Evolutionary conservation across 2,329 filamentous ascomycete species (phyloP).

Genomic region (Xylaria arbuscula): DNA sequence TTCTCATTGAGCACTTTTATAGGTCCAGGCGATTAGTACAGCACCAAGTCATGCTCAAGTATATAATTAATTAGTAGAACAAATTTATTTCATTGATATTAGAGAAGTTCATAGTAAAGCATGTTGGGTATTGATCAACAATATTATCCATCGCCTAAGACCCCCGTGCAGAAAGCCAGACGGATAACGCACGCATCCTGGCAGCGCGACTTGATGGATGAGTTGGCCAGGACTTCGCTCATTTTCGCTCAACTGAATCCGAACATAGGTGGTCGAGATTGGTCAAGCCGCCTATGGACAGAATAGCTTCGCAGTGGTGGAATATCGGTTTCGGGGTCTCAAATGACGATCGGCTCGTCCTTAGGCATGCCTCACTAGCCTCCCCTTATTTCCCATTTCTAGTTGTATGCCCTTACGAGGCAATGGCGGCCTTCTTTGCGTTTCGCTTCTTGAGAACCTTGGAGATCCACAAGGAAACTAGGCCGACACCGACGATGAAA

Average conservation of each 20-base stretch:
- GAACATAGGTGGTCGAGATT: constrained; percentile 39
- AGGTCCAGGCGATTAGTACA: no score
- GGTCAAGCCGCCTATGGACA: constrained; percentile 36
- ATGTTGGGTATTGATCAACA: constrained; percentile 43
- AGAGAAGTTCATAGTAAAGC: constrained; percentile 45
- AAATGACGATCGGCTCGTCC: constrained; percentile 37
- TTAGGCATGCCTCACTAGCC: constrained; percentile 16
- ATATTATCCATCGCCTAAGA: constrained; percentile 41
- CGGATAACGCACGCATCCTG: constrained; percentile 33
- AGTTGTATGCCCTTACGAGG: constrained; percentile 38
- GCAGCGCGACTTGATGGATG: constrained; percentile 22
- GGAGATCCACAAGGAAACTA: constrained; percentile 49
- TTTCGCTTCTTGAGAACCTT: constrained; percentile 46
- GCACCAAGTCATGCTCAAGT: not conserved
- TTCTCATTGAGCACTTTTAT: no score
- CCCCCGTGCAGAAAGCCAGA: constrained; percentile 37
- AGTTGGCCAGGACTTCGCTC: constrained; percentile 32
- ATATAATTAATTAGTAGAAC: constrained; percentile 32
- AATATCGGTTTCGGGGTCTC: constrained; percentile 40
- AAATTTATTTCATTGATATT: constrained; percentile 46
- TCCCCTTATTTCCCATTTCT: constrained; percentile 30
- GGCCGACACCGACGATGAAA: constrained; percentile 49
- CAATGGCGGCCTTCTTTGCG: constrained; percentile 45
- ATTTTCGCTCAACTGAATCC: constrained; percentile 33
- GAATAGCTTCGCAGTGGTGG: constrained; percentile 39